phyloP scores from a whole-genome alignment of 306 rosid species.

The Dalbergia cochinchinensis region DNA sequence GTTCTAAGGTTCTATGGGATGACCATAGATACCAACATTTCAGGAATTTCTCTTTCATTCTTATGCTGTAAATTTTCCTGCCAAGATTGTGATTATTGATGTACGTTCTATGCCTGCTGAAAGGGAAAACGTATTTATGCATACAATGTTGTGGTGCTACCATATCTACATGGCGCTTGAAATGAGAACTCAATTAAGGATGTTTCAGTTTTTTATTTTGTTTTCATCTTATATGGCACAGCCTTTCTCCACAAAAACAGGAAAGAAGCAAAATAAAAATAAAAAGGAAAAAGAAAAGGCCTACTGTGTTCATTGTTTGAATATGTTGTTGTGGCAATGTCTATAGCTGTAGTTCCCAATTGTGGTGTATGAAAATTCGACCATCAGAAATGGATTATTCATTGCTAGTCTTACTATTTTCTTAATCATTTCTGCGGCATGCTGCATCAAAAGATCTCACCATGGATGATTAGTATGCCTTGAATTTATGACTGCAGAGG shows the following conservation, averaged over 20 bases:
- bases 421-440: slow-evolving; percentile 5
- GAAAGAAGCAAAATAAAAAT: not conserved
- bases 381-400: not conserved
- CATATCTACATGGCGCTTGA: slow-evolving; percentile 17
- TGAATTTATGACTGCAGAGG: slow-evolving; percentile 61
- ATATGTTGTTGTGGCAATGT: not conserved
- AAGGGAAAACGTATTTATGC: not conserved
- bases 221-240: not conserved
- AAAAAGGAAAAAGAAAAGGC: not conserved
- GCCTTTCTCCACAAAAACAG: slow-evolving; percentile 10
- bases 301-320: not conserved
- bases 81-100: not conserved
- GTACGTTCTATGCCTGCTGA: not conserved
- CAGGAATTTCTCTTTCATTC: slow-evolving; percentile 29
- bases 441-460: not conserved
- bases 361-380: not conserved
- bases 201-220: not conserved
- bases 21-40: not conserved
- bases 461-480: slow-evolving; percentile 29
- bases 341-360: not conserved
- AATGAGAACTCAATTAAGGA: slow-evolving; percentile 12
- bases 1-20: slow-evolving; percentile 29
- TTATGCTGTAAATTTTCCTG: slow-evolving; percentile 14
- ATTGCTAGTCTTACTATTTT: slow-evolving; percentile 3
- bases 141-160: not conserved